Conservation (phyloP, 1,139 yeast species). For the Pichia inconspicua region DNA sequence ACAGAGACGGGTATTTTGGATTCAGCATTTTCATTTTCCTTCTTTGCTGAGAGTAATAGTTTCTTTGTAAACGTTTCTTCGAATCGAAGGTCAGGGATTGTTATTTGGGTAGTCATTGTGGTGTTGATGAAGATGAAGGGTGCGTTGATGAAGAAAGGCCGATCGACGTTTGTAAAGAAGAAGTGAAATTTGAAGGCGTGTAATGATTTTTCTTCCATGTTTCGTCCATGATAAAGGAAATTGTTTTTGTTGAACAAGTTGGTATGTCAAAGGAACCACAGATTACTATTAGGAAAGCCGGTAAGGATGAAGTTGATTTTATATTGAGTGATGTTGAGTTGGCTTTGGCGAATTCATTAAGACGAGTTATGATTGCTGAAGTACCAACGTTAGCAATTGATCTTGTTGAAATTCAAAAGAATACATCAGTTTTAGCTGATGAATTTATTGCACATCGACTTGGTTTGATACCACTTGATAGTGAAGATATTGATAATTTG, state of each 20-base stretch:
- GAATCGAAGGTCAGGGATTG: conserved; percentile 59
- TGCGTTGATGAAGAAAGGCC: background rate
- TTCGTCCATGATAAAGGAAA: background rate
- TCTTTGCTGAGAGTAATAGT: conserved; percentile 28
- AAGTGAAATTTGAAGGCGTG: background rate
- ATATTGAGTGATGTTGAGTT: conserved; percentile 82
- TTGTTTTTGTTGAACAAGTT: too few relatives aligned
- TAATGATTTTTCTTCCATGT: too few relatives aligned
- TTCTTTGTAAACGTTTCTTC: conserved; percentile 51
- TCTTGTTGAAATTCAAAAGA: conserved; percentile 86
- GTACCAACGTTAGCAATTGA: conserved; percentile 96
- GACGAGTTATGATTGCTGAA: conserved; percentile 91
- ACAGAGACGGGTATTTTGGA: conserved; percentile 21
- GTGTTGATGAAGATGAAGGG: background rate
- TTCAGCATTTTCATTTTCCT: background rate
- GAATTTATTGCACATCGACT: conserved; percentile 90
- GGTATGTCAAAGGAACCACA: conserved; percentile 46
- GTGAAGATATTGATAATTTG: conserved; percentile 72
- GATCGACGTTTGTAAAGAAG: background rate
- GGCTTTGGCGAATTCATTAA: conserved; percentile 83
- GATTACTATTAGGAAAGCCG: conserved; percentile 81
- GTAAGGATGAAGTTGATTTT: conserved; percentile 82
- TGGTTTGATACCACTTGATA: conserved; percentile 83
- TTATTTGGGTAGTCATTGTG: background rate
- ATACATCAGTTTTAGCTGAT: conserved; percentile 93